Percentiles rank a stretch among this genome's conserved stretches.
Conservation (phyloP, 73 alveolate genomes). For the Strombidium stylifer region DNA sequence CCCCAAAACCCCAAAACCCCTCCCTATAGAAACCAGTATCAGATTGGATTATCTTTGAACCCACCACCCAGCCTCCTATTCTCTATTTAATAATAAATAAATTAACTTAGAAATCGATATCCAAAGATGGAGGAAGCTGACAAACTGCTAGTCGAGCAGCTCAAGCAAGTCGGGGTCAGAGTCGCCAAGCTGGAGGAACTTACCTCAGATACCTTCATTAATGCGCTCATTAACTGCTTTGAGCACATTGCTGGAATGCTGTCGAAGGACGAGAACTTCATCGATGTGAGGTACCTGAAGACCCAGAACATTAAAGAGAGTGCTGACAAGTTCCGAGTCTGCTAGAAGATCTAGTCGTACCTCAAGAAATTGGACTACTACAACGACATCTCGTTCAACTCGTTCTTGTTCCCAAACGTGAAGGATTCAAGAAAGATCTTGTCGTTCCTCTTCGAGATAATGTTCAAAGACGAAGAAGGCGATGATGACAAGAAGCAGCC, state of each 20-base stretch:
- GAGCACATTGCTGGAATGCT: constrained; percentile 30
- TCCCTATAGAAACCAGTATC: too few species aligned
- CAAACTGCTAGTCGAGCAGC: constrained; percentile 29
- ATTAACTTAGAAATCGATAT: neutral
- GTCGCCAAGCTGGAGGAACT: constrained; percentile 15
- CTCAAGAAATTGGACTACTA: constrained; percentile 53
- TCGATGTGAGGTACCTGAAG: constrained; percentile 29
- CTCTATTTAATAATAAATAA: too few species aligned
- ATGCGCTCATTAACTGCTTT: constrained; percentile 19
- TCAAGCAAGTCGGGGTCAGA: constrained; percentile 35
- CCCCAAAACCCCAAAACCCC: too few species aligned
- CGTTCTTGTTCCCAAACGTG: constrained; percentile 41
- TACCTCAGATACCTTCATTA: constrained; percentile 14
- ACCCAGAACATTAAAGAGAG: constrained; percentile 36
- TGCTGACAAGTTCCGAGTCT: constrained; percentile 34
- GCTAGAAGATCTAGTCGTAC: constrained; percentile 10
- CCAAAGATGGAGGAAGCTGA: constrained; percentile 68
- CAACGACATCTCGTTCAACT: constrained; percentile 50
- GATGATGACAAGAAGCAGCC: constrained; percentile 28
- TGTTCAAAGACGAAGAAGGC: constrained; percentile 49
- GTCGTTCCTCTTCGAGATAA: constrained; percentile 47
- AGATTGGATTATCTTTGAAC: too few species aligned
- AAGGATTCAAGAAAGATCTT: constrained; percentile 46
- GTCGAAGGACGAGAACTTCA: constrained; percentile 25
- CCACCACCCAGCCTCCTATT: too few species aligned